A percentile compares a stretch with the other conserved stretches of the same genome.
These are phyloP conservation scores for Penicillium sp. DNA, from an alignment of 2,329 filamentous ascomycete genomes.

Conservation along the genomic window DNA sequence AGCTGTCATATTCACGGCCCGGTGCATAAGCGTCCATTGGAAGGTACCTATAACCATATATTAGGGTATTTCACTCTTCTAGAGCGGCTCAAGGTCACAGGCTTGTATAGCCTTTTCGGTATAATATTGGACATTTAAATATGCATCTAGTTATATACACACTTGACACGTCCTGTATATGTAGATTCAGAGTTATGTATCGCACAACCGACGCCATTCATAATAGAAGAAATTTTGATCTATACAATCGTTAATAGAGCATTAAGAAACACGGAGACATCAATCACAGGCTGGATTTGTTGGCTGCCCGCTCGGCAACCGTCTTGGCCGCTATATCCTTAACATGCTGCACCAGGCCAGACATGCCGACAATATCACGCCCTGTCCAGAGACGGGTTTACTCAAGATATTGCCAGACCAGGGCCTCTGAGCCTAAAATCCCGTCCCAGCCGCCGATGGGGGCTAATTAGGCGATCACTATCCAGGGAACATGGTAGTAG, in stretches of 20 bases:
- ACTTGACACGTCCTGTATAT: too few relatives aligned
- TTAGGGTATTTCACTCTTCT: too few relatives aligned
- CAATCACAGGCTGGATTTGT: slow-evolving; percentile 29
- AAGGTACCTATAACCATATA: too few relatives aligned
- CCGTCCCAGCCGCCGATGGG: slow-evolving; percentile 66
- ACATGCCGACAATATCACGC: slow-evolving; percentile 55
- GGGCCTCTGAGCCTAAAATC: slow-evolving; percentile 70
- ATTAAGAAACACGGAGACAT: slow-evolving; percentile 10
- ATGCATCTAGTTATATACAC: too few relatives aligned
- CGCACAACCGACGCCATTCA: slow-evolving; percentile 18
- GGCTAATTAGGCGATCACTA: slow-evolving; percentile 62
- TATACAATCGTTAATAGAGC: slow-evolving; percentile 22
- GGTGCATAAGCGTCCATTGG: slow-evolving; percentile 48
- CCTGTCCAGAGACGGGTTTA: slow-evolving; percentile 65
- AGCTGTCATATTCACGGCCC: slow-evolving; percentile 65
- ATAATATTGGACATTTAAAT: too few relatives aligned
- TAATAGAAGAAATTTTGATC: slow-evolving; percentile 11
- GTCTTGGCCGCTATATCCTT: slow-evolving; percentile 52
- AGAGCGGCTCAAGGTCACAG: too few relatives aligned
- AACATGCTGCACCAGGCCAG: slow-evolving; percentile 54
- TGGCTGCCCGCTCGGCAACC: slow-evolving; percentile 42
- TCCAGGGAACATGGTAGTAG: slow-evolving; percentile 71
- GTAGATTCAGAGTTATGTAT: slow-evolving; percentile 11
- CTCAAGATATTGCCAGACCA: slow-evolving; percentile 75
- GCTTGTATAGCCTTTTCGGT: too few relatives aligned